Conservation (phyloP, 768 basidiomycete species). For the Lanmaoa rubissima region DNA sequence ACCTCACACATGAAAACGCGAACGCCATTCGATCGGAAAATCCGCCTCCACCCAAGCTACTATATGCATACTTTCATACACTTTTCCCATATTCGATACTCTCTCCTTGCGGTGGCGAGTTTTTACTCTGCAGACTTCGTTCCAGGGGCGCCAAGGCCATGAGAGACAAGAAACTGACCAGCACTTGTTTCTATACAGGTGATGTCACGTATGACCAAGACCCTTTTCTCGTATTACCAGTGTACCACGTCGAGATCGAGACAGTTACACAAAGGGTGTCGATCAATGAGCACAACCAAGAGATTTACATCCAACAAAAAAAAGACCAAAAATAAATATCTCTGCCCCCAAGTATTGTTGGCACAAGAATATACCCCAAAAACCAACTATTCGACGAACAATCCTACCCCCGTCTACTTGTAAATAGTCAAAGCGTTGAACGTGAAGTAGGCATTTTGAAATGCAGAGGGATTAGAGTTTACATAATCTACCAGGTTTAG, state of each 20-base stretch:
- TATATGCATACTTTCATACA: neutral
- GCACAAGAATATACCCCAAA: too few species aligned
- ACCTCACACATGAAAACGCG: too few species aligned
- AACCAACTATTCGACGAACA: neutral
- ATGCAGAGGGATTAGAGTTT: constrained; percentile 37
- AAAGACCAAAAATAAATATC: neutral
- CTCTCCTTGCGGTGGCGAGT: neutral
- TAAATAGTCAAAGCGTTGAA: constrained; percentile 40
- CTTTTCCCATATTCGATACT: neutral
- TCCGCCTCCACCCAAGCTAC: too few species aligned
- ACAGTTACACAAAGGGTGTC: neutral
- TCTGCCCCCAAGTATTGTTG: neutral
- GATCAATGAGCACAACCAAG: neutral
- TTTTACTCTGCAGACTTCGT: neutral
- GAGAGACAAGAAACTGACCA: neutral
- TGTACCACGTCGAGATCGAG: neutral
- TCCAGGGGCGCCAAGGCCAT: neutral
- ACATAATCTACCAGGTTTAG: constrained; percentile 30
- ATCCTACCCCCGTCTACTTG: constrained; percentile 11
- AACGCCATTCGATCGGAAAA: too few species aligned
- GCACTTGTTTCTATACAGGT: neutral
- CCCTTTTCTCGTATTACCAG: neutral
- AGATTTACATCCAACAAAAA: neutral
- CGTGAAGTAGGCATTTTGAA: constrained; percentile 40
- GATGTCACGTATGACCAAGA: neutral